Percentiles rank a stretch among this genome's conserved stretches.
phyloP scores from a whole-genome alignment of 2,329 filamentous ascomycete genomes.

The Fusarium metavorans region DNA sequence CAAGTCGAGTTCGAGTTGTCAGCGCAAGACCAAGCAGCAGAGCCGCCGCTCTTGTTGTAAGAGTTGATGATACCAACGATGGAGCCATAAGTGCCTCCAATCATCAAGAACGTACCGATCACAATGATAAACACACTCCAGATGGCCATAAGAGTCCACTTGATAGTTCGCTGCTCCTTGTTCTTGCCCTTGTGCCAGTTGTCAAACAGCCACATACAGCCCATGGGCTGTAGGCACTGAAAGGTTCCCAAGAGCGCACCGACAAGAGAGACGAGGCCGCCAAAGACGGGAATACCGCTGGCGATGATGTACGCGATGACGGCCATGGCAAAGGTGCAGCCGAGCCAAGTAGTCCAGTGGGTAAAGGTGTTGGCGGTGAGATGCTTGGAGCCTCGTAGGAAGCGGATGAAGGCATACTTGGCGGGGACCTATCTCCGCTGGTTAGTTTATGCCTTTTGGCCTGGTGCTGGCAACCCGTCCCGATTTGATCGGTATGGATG shows the following conservation, averaged over 20 bases:
- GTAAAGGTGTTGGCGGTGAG: slow-evolving; percentile 43
- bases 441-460: not conserved
- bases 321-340: slow-evolving; percentile 42
- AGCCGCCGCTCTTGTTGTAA: slow-evolving; percentile 42
- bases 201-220: slow-evolving; percentile 46
- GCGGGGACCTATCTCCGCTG: slow-evolving; percentile 12
- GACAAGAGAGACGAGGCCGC: slow-evolving; percentile 43
- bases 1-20: slow-evolving; percentile 49
- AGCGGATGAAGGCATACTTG: slow-evolving; percentile 17
- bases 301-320: slow-evolving; percentile 44
- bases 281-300: slow-evolving; percentile 35
- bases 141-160: slow-evolving; percentile 26
- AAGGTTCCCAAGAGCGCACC: slow-evolving; percentile 46
- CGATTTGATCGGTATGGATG: not conserved
- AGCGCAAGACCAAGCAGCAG: slow-evolving; percentile 44
- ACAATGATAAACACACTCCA: slow-evolving; percentile 29
- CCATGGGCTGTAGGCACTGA: slow-evolving; percentile 46
- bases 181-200: slow-evolving; percentile 38
- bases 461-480: not conserved
- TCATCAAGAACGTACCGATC: slow-evolving; percentile 9
- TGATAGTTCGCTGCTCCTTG: not conserved
- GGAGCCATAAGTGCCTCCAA: slow-evolving; percentile 44
- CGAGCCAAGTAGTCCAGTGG: slow-evolving; percentile 50
- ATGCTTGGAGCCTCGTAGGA: slow-evolving; percentile 42
- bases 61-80: slow-evolving; percentile 56